These are phyloP conservation scores for Trichosporon faecale DNA, from an alignment of 1,284 basidiomycete genomes.

Conservation along the genomic window DNA sequence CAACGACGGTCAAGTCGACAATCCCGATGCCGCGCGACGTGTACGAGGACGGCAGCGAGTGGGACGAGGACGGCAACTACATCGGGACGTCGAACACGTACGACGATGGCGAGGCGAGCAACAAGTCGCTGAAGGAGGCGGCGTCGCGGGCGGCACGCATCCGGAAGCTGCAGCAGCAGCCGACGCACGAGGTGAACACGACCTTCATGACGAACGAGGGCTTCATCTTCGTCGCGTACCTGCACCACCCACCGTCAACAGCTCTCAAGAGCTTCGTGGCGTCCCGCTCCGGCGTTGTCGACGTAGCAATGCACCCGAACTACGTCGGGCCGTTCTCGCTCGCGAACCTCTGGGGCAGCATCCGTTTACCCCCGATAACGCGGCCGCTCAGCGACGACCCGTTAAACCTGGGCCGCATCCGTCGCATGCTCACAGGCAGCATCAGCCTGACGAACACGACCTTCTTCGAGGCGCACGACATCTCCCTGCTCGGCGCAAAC, in stretches of 20 bases:
- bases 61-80: background rate
- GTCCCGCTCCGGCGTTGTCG: conserved; percentile 40
- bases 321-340: conserved; percentile 48
- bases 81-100: background rate
- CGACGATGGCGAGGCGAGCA: background rate
- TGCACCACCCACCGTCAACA: conserved; percentile 40
- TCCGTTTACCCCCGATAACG: conserved; percentile 31
- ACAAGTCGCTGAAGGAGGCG: background rate
- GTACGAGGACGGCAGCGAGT: background rate
- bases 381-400: conserved; percentile 29
- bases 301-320: conserved; percentile 42
- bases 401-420: conserved; percentile 19
- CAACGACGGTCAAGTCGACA: conserved; percentile 17
- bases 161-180: conserved; percentile 9
- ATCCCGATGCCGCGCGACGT: conserved; percentile 19
- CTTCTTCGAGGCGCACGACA: conserved; percentile 27
- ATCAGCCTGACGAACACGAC: conserved; percentile 29
- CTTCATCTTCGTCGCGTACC: conserved; percentile 41
- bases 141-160: conserved; percentile 8
- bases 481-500: conserved; percentile 28
- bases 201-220: conserved; percentile 44
- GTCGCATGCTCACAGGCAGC: conserved; percentile 29
- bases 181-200: conserved; percentile 35
- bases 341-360: conserved; percentile 39
- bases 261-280: conserved; percentile 34